Base-by-base conservation (phyloP, 805 yeast genomes). In the Wickerhamiella vanderwaltii region DNA sequence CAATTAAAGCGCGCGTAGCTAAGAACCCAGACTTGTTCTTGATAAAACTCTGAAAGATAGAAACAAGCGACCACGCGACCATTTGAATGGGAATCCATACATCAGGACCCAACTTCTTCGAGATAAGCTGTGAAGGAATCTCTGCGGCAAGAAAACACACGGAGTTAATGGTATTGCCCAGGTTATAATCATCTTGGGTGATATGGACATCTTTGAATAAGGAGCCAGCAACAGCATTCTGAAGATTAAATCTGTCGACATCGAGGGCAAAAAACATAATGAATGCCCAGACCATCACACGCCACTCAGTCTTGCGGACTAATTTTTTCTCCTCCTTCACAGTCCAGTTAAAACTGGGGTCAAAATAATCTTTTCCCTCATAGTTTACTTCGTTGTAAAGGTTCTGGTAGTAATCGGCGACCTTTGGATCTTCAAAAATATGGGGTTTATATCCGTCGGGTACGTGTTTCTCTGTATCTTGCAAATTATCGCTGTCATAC, bases 111-210 rank as follows among this genome's bases (percentile, higher is more conserved):
- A 77, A 41, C 38, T 63, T 65, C 53, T 77, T 76, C 7, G 79
- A 70, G 35, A 78, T 60, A 47, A 77, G 61, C 53, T 77, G 81
- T 2, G 82, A 75, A 0, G 84, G 85, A 9, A 77, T 57, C 54
- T 78, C 84, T 15, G 79, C 72, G 13, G 61, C 51, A 40, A 77
- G 56, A 51, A 78, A 77, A 29, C 71, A 63, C 3, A 71, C 62
- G 45, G 48, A 63, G 60, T 51, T 69, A 65, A 39, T 75, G 62
- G 16, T 75, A 46, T 65, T 68, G 16, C 79, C 81, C 25, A 60
- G 51, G 50, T 76, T 76, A 52, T 66, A 74, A 41, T 73, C 44
- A 19, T 41, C 30, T n/a, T 68, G 67, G 51, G 75, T 49, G 23
- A 78, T 76, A 5, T 60, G 55, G 43, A 76, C 59, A 47, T 75